Conservation (phyloP, 352 stramenopile species). For the Phytophthora litchii region DNA sequence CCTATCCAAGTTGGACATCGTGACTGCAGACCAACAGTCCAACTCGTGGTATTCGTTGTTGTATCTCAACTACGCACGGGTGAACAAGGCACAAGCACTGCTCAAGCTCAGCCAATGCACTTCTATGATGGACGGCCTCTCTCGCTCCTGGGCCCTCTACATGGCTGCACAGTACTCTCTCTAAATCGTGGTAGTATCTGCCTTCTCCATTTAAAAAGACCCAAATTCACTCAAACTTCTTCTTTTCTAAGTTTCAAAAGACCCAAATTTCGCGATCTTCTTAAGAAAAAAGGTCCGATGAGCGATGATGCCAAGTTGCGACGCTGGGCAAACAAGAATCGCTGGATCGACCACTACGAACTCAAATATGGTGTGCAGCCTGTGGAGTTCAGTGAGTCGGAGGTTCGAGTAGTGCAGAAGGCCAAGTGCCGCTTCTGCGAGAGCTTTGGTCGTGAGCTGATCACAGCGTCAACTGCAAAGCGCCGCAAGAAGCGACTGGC, state of each 20-base stretch:
- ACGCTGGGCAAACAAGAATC: neutral
- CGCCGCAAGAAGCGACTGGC: neutral
- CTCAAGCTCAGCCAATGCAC: constrained; percentile 55
- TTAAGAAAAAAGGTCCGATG: neutral
- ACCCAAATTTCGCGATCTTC: neutral
- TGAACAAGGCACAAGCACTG: constrained; percentile 55
- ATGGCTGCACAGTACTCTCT: constrained; percentile 45
- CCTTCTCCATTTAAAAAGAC: too few species aligned
- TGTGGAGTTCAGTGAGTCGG: neutral
- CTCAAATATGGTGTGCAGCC: neutral
- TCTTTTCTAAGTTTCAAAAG: neutral
- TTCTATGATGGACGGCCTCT: constrained; percentile 75
- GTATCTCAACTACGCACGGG: constrained; percentile 72
- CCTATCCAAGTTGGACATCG: constrained; percentile 53
- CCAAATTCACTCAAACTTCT: too few species aligned
- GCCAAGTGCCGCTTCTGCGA: neutral
- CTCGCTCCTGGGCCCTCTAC: constrained; percentile 85
- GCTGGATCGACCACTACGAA: neutral
- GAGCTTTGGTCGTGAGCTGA: neutral
- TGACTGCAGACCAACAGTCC: constrained; percentile 39
- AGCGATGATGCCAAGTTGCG: neutral
- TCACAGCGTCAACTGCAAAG: neutral
- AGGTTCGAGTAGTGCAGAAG: neutral
- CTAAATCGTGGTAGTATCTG: too few species aligned
- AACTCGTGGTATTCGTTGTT: constrained; percentile 74